Base-by-base conservation (phyloP, 345 rosid species). In the Aquilaria yunnanensis region DNA sequence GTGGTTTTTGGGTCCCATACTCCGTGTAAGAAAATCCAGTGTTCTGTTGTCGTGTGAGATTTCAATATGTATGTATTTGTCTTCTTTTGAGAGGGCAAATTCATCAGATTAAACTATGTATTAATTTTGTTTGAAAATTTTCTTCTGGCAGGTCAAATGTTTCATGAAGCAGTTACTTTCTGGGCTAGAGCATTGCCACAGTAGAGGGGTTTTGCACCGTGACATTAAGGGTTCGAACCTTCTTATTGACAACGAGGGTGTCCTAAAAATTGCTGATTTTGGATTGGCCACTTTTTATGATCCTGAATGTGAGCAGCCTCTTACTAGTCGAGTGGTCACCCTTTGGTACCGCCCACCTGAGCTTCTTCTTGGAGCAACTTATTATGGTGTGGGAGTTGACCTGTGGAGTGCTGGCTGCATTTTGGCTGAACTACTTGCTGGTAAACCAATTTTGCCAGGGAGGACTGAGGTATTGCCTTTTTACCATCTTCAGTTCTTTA, bases 361-460 rank as follows among this genome's bases (percentile, higher is more conserved):
- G 64, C 96, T 92, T 73, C 95, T 92, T 73, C 92, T 92, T 59
- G 98, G 98, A 60, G 85, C 96, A 63, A 82, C 91, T 14, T 68
- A 71, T 56, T 92, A 92, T 74, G 82, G 78, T 48, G 79, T 73
- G 53, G 86, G 84, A 54, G 89, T 92, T 73, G 98, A 92, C 69
- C 84, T 92, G n/a, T 89, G 95, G 98, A 89, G 98, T 77, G 89
- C 92, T 4, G 98, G 98, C 64, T 92, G 98, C 75, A 85, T 92
- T 68, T 59, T 92, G 85, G 92, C 96, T 0, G 98, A 92, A 80
- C 75, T 92, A 66, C 87, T 92, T 41, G 75, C 87, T 58, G 95
- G 95, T 70, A 87, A 83, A 66, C 96, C 98, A 12, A 83, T 92
- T 65, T 79, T 92, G 90, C 95, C 90, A 0, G 98, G 98, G 59